Percentiles rank a stretch among this genome's conserved stretches.
phyloP scores from a whole-genome alignment of 1,139 yeast species.

The Yamadazyma buinensis region DNA sequence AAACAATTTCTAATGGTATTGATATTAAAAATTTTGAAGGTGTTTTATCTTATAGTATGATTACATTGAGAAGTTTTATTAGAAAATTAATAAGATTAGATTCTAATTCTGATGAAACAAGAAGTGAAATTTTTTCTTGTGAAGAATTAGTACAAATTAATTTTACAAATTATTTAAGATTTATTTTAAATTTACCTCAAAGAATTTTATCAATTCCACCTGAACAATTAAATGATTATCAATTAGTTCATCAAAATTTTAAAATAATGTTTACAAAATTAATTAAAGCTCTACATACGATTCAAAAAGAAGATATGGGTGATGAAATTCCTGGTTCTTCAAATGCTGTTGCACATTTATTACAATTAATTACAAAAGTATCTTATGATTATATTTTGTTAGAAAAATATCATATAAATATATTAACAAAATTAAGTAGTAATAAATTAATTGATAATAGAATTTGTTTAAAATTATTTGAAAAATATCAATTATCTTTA shows the following conservation, averaged over 20 bases:
- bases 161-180: conserved; percentile 37
- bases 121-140: conserved; percentile 18
- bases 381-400: conserved; percentile 39
- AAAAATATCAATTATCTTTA: conserved; percentile 15
- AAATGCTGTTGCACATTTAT: conserved; percentile 18
- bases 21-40: conserved; percentile 29
- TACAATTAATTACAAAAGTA: conserved; percentile 34
- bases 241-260: conserved; percentile 26
- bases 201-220: conserved; percentile 10
- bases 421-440: conserved; percentile 30
- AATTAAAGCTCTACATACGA: conserved; percentile 23
- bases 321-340: conserved; percentile 18
- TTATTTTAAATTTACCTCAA: conserved; percentile 30
- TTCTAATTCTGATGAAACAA: conserved; percentile 5
- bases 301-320: conserved; percentile 30
- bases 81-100: conserved; percentile 21
- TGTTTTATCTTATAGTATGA: conserved; percentile 29
- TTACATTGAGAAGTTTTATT: conserved; percentile 26
- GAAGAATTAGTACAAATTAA: conserved; percentile 41
- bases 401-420: conserved; percentile 41
- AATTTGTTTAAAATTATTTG: conserved; percentile 21
- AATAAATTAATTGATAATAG: conserved; percentile 30
- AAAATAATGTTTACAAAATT: conserved; percentile 25
- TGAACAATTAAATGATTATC: conserved; percentile 19
- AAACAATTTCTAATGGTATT: conserved; percentile 13